These are phyloP conservation scores for Myriosclerotinia duriaeana DNA, from an alignment of 2,329 filamentous ascomycete genomes.

Conservation along the genomic window DNA sequence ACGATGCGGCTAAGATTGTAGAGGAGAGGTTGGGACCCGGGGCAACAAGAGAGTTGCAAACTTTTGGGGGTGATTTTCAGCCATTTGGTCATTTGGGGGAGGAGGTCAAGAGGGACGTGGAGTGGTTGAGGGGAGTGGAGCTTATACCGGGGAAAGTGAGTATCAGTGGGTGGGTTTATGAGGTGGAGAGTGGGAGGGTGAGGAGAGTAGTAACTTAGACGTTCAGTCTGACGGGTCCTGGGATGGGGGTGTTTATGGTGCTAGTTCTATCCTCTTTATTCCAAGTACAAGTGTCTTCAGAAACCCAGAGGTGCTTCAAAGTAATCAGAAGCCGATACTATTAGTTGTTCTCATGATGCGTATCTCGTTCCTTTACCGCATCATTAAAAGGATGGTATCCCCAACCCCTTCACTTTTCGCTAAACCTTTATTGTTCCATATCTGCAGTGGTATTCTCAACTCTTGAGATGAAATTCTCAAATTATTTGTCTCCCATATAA, in stretches of 20 bases:
- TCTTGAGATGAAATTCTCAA: background rate
- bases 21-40: conserved; percentile 54
- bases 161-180: conserved; percentile 74
- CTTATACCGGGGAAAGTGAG: conserved; percentile 59
- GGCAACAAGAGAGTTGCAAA: conserved; percentile 44
- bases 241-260: background rate
- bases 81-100: conserved; percentile 60
- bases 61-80: conserved; percentile 33
- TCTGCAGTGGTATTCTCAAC: background rate
- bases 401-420: background rate
- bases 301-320: background rate
- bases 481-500: background rate
- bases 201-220: conserved; percentile 49
- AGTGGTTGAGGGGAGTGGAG: conserved; percentile 57
- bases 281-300: background rate
- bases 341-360: background rate
- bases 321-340: background rate
- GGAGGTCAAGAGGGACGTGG: conserved; percentile 66
- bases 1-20: conserved; percentile 55
- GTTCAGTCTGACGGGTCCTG: background rate
- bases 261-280: background rate
- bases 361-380: background rate
- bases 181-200: conserved; percentile 70
- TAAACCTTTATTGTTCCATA: background rate
- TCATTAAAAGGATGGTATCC: background rate